Evolutionary conservation across 768 basidiomycete genomes (phyloP), one percentile per base, ranked within the genome.

Genomic region (Boletus reticulatus): DNA sequence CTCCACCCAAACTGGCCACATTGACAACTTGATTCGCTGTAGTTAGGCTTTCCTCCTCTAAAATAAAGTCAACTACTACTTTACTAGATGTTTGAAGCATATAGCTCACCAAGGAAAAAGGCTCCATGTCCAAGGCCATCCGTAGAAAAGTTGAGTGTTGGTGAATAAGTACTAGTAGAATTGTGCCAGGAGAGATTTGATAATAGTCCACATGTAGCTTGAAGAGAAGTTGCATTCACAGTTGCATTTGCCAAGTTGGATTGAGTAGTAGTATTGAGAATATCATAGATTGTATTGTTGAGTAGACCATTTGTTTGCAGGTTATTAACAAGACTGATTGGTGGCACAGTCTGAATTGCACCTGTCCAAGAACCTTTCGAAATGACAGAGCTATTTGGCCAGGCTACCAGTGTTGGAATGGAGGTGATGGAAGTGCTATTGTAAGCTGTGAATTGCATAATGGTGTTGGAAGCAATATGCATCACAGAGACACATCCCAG

Each of bases 391-490:
- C 9, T 36, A 22, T 50, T 55, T 34, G 63, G 63, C 60, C 52
- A 66, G 19, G 34, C 2, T 0, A 56, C 3, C 8, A 6, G 9
- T 38, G 57, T 58, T 17, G 34, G 45, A 1, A 52, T 31, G 19
- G 52, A 6, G 1, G 31, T 34, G 11, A 2, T 43, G 7, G 48
- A 46, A 3, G 50, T 46, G 4, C 32, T 38, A 11, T 64, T 54
- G 42, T 61, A 62, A 4, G 59, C 50, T 43, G 42, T 53, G 0
- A 69, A 55, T 22, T 64, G 48, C 51, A 69, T 60, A 27, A 69
- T 52, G 2, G 67, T 48, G 1, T 65, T 50, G 4, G 67, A 62
- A 1, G 59, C 24, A 43, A 61, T 59, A 7, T 68, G 67, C 11
- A 68, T 55, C 16, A 37, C 19, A 31, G 56, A 64, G 14, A 69